Percentiles rank a stretch among this genome's conserved stretches.
Conservation (phyloP, 116 monocot genomes). For the Thalassia testudinum region DNA sequence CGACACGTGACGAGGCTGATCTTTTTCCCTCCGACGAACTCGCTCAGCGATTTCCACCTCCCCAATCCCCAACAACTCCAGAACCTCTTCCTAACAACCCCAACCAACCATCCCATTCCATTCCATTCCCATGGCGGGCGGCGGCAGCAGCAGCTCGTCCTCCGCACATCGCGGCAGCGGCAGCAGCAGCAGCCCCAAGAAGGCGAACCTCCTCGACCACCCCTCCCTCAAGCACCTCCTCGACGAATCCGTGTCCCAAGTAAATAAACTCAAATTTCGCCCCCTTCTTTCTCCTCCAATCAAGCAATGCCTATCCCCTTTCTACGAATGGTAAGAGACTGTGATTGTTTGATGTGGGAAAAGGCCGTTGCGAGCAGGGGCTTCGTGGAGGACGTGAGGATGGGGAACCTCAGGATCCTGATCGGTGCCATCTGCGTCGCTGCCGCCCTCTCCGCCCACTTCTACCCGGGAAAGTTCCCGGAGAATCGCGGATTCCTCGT, state of each 20-base stretch:
- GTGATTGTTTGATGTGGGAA: neutral
- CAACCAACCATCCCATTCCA: too few relatives aligned
- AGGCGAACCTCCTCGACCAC: constrained; percentile 86
- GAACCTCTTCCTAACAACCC: too few relatives aligned
- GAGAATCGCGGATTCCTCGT: constrained; percentile 63
- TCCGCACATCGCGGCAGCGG: neutral
- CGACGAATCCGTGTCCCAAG: constrained; percentile 87
- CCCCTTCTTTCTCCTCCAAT: neutral
- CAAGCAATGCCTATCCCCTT: too few relatives aligned
- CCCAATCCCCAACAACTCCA: too few relatives aligned
- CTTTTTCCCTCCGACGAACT: too few relatives aligned
- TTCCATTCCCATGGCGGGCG: constrained; percentile 13
- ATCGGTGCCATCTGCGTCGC: constrained; percentile 55
- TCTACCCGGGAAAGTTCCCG: constrained; percentile 86
- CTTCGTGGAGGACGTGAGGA: constrained; percentile 47
- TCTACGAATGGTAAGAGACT: too few relatives aligned
- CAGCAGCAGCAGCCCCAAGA: constrained; percentile 44
- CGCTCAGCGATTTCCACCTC: too few relatives aligned
- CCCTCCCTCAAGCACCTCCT: constrained; percentile 85
- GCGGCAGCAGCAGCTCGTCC: constrained; percentile 5
- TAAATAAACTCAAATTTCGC: constrained; percentile 2
- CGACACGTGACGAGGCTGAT: too few relatives aligned
- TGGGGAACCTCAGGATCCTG: constrained; percentile 50
- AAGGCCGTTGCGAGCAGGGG: constrained; percentile 41
- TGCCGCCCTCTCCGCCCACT: constrained; percentile 77